A percentile compares a stretch with the other conserved stretches of the same genome.
Evolutionary conservation across 495 filamentous ascomycete genomes (phyloP).

Genomic region (Ramalina intermedia): DNA sequence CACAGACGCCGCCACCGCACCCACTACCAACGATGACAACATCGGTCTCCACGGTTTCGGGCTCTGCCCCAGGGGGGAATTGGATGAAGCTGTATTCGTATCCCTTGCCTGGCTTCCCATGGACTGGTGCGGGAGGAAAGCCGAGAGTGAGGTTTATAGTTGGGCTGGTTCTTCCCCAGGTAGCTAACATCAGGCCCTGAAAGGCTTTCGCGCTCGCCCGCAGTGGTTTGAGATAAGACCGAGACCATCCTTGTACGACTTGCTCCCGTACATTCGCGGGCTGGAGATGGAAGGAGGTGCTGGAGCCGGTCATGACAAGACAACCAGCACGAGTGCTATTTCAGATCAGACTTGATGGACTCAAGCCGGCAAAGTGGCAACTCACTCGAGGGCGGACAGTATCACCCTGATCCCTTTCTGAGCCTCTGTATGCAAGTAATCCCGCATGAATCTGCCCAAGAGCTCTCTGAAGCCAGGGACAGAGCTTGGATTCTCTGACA

Average conservation of each 20-base stretch:
- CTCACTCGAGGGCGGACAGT: slow-evolving; percentile 40
- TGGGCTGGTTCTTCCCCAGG: slow-evolving; percentile 47
- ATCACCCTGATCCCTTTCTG: slow-evolving; percentile 36
- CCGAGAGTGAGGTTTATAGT: slow-evolving; percentile 42
- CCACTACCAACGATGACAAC: slow-evolving; percentile 78
- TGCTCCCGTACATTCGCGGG: slow-evolving; percentile 43
- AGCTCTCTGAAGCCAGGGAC: slow-evolving; percentile 30
- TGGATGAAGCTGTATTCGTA: slow-evolving; percentile 42
- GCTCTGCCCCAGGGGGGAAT: slow-evolving; percentile 28
- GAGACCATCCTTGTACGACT: slow-evolving; percentile 43
- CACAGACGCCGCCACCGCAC: slow-evolving; percentile 71
- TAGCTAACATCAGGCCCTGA: slow-evolving; percentile 35
- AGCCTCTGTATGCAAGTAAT: slow-evolving; percentile 31
- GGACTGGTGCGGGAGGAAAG: slow-evolving; percentile 44
- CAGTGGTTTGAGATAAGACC: slow-evolving; percentile 42
- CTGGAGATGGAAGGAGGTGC: slow-evolving; percentile 47
- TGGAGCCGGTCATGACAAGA: slow-evolving; percentile 49
- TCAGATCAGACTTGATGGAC: neutral
- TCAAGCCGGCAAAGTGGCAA: neutral
- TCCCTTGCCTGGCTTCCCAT: slow-evolving; percentile 42
- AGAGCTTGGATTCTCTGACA: slow-evolving; percentile 35
- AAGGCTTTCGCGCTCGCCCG: slow-evolving; percentile 42
- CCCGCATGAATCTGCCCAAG: slow-evolving; percentile 29
- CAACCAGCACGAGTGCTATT: slow-evolving; percentile 53
- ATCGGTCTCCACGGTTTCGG: slow-evolving; percentile 55